phyloP scores from a whole-genome alignment of 2,329 filamentous ascomycete species.

The Fusarium sp. region DNA sequence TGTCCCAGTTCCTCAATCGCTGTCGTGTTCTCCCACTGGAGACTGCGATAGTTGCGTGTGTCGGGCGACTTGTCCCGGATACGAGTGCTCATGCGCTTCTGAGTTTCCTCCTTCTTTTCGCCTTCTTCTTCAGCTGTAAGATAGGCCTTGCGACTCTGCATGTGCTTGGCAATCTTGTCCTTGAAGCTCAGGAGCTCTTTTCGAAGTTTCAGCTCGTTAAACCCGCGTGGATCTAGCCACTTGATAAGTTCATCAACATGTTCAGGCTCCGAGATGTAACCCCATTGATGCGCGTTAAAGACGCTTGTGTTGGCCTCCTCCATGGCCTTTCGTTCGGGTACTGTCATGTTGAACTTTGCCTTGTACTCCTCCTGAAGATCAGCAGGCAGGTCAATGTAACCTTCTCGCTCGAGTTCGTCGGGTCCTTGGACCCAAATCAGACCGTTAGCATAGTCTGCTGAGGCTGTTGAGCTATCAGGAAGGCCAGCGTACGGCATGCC shows the following conservation, averaged over 20 bases:
- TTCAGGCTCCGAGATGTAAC: slow-evolving; percentile 85
- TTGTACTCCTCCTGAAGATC: slow-evolving; percentile 81
- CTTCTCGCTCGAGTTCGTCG: slow-evolving; percentile 85
- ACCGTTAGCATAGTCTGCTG: slow-evolving; percentile 91
- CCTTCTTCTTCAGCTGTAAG: slow-evolving; percentile 56
- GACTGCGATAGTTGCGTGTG: slow-evolving; percentile 60
- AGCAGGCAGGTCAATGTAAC: slow-evolving; percentile 82
- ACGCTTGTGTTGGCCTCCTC: slow-evolving; percentile 89
- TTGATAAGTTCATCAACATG: slow-evolving; percentile 81
- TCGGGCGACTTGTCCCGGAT: slow-evolving; percentile 61
- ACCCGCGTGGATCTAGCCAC: slow-evolving; percentile 89
- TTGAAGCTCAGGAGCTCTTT: slow-evolving; percentile 86
- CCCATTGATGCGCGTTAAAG: slow-evolving; percentile 84
- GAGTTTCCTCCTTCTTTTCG: slow-evolving; percentile 54
- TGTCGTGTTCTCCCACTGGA: slow-evolving; percentile 67
- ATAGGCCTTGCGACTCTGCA: slow-evolving; percentile 83
- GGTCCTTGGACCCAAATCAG: slow-evolving; percentile 97
- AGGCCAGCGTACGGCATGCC: slow-evolving; percentile 95
- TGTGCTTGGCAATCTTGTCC: slow-evolving; percentile 80
- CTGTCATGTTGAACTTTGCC: slow-evolving; percentile 81
- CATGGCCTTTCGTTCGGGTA: slow-evolving; percentile 82
- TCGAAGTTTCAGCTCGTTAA: slow-evolving; percentile 85
- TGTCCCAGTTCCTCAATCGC: slow-evolving; percentile 68
- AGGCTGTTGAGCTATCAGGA: slow-evolving; percentile 86
- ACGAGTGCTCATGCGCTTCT: slow-evolving; percentile 59